Evolutionary conservation across 352 stramenopile genomes (phyloP).

Genomic region (Phytophthora constricta): DNA sequence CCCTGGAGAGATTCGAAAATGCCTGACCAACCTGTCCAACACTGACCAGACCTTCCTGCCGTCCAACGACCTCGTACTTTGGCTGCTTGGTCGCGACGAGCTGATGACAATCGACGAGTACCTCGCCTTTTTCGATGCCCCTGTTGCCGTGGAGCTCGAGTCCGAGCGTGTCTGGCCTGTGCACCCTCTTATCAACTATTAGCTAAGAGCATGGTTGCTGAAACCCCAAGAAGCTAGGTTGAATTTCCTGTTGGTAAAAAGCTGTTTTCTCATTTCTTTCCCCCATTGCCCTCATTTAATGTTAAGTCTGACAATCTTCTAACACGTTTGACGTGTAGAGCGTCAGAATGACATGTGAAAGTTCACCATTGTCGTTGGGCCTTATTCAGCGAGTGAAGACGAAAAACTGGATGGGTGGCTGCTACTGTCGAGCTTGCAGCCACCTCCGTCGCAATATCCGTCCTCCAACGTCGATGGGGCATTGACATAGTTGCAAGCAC

Average conservation of each 20-base stretch:
- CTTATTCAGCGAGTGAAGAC: slow-evolving; percentile 50
- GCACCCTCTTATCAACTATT: slow-evolving; percentile 75
- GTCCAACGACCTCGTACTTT: slow-evolving; percentile 59
- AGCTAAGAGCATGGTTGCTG: slow-evolving; percentile 16
- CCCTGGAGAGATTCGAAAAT: slow-evolving; percentile 63
- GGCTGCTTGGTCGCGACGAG: slow-evolving; percentile 61
- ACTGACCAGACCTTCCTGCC: slow-evolving; percentile 71
- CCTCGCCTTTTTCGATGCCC: slow-evolving; percentile 46
- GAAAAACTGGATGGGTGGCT: slow-evolving; percentile 49
- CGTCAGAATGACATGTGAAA: no score
- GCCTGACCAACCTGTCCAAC: slow-evolving; percentile 61
- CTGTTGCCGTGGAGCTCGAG: slow-evolving; percentile 61
- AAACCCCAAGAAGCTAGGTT: no score
- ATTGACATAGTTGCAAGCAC: slow-evolving; percentile 61
- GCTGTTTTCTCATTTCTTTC: no score
- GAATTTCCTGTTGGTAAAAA: no score
- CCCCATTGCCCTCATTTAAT: no score
- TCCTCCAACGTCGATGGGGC: slow-evolving; percentile 48
- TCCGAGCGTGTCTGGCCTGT: slow-evolving; percentile 80
- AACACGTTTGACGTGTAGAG: no score
- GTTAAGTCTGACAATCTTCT: no score
- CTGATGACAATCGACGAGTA: slow-evolving; percentile 74
- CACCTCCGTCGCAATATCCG: slow-evolving; percentile 64
- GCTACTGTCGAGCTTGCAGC: slow-evolving; percentile 53
- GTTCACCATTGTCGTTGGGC: not conserved